A percentile compares a stretch with the other conserved stretches of the same genome.
phyloP scores from a whole-genome alignment of 2,329 filamentous ascomycete genomes.

The Colletotrichum acutatum region DNA sequence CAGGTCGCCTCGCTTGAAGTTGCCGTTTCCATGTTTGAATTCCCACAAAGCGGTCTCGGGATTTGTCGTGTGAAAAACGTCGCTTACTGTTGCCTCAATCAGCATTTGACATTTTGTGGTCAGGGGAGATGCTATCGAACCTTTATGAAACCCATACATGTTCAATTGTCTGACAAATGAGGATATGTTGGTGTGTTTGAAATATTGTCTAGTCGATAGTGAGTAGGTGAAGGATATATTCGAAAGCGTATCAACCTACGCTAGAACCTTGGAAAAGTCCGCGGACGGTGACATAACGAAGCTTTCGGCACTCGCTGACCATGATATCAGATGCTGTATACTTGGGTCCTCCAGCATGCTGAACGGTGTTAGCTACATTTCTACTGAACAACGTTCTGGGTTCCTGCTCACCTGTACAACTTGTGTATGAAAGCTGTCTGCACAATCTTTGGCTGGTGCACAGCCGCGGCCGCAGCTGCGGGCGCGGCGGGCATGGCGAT shows the following conservation, averaged over 20 bases:
- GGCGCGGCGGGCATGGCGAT: slow-evolving; percentile 62
- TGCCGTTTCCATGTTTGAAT: slow-evolving; percentile 97
- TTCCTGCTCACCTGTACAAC: slow-evolving; percentile 84
- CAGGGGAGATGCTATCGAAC: slow-evolving; percentile 55
- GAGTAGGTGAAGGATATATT: neutral
- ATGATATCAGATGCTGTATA: slow-evolving; percentile 96
- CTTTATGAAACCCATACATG: slow-evolving; percentile 99
- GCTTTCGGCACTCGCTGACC: slow-evolving; percentile 93
- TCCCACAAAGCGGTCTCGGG: slow-evolving; percentile 97
- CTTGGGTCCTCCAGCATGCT: slow-evolving; percentile 96
- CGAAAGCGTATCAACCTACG: slow-evolving; percentile 69
- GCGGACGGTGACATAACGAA: slow-evolving; percentile 99
- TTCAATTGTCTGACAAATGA: slow-evolving; percentile 98
- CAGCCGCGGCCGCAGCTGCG: slow-evolving; percentile 73
- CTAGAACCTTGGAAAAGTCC: slow-evolving; percentile 97
- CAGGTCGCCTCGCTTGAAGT: slow-evolving; percentile 94
- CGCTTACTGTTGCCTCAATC: slow-evolving; percentile 76
- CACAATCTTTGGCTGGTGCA: slow-evolving; percentile 95
- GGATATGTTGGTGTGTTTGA: slow-evolving; percentile 99
- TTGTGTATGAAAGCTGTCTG: slow-evolving; percentile 99
- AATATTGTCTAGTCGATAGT: slow-evolving; percentile 80
- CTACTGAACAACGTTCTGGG: neutral
- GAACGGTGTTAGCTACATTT: slow-evolving; percentile 32
- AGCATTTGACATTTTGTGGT: neutral
- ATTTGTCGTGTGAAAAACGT: slow-evolving; percentile 95